Conservation (phyloP, 495 filamentous ascomycete genomes). For the Penicillium bialowiezense region DNA sequence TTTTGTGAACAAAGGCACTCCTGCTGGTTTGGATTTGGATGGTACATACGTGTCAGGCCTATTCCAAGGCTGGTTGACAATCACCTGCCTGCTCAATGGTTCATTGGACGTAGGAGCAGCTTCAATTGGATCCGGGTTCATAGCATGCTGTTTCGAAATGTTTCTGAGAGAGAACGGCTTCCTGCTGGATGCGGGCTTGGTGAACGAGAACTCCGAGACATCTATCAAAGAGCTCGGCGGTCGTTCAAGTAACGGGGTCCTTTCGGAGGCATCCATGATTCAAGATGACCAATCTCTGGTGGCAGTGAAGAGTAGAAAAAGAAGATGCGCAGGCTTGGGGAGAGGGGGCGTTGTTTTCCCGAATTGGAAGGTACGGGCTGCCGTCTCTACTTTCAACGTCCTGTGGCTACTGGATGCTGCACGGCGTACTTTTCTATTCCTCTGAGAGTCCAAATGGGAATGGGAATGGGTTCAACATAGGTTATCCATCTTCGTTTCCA, state of each 20-base stretch:
- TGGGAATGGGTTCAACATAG: no score
- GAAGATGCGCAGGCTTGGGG: no score
- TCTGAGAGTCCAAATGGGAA: no score
- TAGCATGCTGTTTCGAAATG: slow-evolving; percentile 1
- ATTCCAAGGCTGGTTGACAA: background rate
- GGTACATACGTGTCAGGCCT: slow-evolving; percentile 19
- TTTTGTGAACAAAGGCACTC: background rate
- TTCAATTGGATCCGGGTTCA: background rate
- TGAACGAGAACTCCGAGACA: slow-evolving; percentile 32
- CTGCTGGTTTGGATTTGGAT: background rate
- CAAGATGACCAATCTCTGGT: no score
- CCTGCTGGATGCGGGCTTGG: slow-evolving; percentile 25
- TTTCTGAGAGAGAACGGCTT: slow-evolving; percentile 24
- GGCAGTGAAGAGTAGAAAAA: no score
- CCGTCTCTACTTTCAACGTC: no score
- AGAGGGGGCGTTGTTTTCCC: no score
- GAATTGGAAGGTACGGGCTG: no score
- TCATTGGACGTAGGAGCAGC: background rate
- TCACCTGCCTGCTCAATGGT: background rate
- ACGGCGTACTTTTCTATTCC: no score
- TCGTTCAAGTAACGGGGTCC: slow-evolving; percentile 20
- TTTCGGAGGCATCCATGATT: background rate
- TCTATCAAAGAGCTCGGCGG: slow-evolving; percentile 32
- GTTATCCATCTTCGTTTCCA: no score
- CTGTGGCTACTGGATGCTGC: no score